Evolutionary conservation across 2,329 filamentous ascomycete genomes (phyloP).

Genomic region (Pyricularia sp.): DNA sequence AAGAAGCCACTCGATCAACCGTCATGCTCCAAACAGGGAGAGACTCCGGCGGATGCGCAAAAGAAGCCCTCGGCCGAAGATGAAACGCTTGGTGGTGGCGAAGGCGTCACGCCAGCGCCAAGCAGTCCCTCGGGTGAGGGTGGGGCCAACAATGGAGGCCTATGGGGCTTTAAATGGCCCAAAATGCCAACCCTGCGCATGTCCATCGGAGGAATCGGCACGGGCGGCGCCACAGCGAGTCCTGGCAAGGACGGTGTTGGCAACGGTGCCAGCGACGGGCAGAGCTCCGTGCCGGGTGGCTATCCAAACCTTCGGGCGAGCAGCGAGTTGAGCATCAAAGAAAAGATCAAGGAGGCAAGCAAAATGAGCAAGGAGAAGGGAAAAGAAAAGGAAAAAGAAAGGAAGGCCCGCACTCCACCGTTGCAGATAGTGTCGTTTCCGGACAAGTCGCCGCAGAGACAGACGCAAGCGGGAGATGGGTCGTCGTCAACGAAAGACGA

Average conservation of each 20-base stretch:
- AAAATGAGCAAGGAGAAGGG: not conserved
- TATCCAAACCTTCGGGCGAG: not conserved
- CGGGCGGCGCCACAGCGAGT: not conserved
- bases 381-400: not conserved
- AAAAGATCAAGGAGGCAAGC: not conserved
- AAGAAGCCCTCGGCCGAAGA: not conserved
- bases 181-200: conserved; percentile 5
- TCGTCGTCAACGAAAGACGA: conserved; percentile 30
- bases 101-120: not conserved
- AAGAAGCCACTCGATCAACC: not conserved
- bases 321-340: not conserved
- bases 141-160: not conserved
- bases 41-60: not conserved
- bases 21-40: not conserved
- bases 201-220: conserved; percentile 1
- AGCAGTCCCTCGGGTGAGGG: not conserved
- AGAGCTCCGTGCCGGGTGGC: not conserved
- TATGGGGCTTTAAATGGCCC: conserved; percentile 4
- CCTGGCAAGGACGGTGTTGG: not conserved
- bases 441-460: not conserved
- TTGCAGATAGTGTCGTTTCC: not conserved
- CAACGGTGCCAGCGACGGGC: not conserved
- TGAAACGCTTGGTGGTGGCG: not conserved
- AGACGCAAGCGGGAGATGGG: not conserved
- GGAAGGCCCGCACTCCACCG: not conserved